Conservation (phyloP, 257 asterid species). For the Solanum tarijense region DNA sequence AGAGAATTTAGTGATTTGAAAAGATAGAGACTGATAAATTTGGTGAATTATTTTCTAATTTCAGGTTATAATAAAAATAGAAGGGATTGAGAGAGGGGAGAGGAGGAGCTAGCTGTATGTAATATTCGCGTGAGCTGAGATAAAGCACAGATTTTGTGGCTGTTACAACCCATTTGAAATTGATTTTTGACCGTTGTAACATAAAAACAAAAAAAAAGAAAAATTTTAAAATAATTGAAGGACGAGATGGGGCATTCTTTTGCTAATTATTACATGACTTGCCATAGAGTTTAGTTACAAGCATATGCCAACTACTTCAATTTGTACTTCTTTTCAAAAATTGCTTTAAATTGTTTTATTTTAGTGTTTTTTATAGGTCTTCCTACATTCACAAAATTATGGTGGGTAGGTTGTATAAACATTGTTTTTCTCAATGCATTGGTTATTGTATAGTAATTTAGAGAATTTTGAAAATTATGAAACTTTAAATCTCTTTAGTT, state of each 20-base stretch:
- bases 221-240: not conserved
- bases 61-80: not conserved
- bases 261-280: constrained; percentile 5
- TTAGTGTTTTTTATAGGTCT: too few relatives aligned
- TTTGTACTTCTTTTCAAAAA: not conserved
- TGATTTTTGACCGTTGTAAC: constrained; percentile 24
- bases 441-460: not conserved
- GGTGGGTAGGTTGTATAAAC: too few relatives aligned
- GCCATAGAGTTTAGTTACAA: not conserved
- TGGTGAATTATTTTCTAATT: not conserved
- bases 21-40: constrained; percentile 2
- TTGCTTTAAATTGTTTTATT: too few relatives aligned
- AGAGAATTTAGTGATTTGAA: not conserved
- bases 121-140: not conserved
- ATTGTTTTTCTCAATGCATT: too few relatives aligned
- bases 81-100: not conserved
- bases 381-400: too few relatives aligned
- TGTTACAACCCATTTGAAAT: constrained; percentile 50
- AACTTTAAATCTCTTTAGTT: not conserved
- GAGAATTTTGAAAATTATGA: not conserved
- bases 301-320: not conserved
- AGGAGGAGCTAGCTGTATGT: not conserved
- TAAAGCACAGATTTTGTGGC: constrained; percentile 19
- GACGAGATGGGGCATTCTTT: not conserved
- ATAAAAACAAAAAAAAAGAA: not conserved